Percentiles rank a stretch among this genome's conserved stretches.
These are phyloP conservation scores for Teratosphaeria pseudoeucalypti DNA, from an alignment of 2,329 filamentous ascomycete genomes.

Conservation along the genomic window DNA sequence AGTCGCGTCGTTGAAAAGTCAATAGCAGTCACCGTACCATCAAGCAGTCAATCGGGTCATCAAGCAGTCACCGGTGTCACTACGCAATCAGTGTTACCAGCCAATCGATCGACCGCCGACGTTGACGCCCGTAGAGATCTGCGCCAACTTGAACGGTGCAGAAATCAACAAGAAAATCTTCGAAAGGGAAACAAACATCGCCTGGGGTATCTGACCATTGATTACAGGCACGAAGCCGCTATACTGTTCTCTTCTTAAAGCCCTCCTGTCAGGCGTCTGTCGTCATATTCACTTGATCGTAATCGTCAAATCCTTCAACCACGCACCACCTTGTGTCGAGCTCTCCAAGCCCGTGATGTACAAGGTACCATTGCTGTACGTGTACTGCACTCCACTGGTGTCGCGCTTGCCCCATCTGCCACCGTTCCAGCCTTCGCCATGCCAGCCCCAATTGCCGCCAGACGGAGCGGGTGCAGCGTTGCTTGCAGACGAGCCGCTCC, in stretches of 20 bases:
- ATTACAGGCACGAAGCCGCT: neutral
- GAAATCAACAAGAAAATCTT: neutral
- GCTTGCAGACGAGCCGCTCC: neutral
- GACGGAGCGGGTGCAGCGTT: neutral
- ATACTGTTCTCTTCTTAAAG: neutral
- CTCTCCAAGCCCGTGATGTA: slow-evolving; percentile 9
- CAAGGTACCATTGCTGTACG: slow-evolving; percentile 3
- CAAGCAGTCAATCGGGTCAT: too few relatives aligned
- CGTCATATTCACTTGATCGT: neutral
- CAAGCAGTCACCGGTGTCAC: too few relatives aligned
- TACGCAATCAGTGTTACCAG: too few relatives aligned
- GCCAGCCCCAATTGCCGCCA: slow-evolving; percentile 1
- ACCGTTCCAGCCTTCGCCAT: neutral
- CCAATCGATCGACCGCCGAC: too few relatives aligned
- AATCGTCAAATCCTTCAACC: slow-evolving; percentile 2
- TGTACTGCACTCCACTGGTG: neutral
- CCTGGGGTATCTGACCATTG: neutral
- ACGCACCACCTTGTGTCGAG: slow-evolving; percentile 7
- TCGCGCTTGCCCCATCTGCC: neutral
- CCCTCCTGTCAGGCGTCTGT: neutral
- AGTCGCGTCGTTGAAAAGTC: too few relatives aligned
- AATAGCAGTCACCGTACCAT: too few relatives aligned
- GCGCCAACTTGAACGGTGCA: neutral
- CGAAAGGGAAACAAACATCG: neutral
- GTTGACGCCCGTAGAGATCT: too few relatives aligned